These are phyloP conservation scores for Aspergillus sp. DNA, from an alignment of 2,329 filamentous ascomycete genomes.

Conservation along the genomic window DNA sequence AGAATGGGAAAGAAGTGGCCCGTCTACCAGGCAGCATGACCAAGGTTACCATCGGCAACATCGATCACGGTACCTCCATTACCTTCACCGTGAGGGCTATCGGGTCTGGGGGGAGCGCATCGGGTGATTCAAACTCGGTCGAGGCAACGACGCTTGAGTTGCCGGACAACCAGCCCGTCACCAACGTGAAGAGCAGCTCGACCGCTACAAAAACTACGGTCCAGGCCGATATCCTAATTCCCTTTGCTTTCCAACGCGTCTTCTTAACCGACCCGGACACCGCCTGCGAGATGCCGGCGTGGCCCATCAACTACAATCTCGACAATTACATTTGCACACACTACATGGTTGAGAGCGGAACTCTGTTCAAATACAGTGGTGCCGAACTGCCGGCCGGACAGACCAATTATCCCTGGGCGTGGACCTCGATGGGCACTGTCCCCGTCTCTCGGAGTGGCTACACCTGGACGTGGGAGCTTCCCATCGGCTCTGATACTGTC, in stretches of 20 bases:
- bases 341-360: slow-evolving; percentile 18
- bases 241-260: slow-evolving; percentile 9
- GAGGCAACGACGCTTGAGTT: background rate
- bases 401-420: background rate
- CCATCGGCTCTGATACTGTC: slow-evolving; percentile 1
- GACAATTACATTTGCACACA: slow-evolving; percentile 16
- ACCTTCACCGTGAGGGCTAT: background rate
- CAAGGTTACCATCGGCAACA: slow-evolving; percentile 15
- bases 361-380: slow-evolving; percentile 16
- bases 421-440: background rate
- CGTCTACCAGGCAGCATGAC: slow-evolving; percentile 11
- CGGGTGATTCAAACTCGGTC: background rate
- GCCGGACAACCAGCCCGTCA: background rate
- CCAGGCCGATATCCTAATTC: slow-evolving; percentile 15
- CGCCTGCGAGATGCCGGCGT: background rate
- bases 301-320: slow-evolving; percentile 17
- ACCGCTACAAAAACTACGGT: slow-evolving; percentile 8
- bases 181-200: background rate
- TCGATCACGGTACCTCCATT: slow-evolving; percentile 4
- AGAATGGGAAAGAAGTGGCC: background rate
- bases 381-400: background rate
- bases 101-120: background rate
- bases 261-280: background rate
- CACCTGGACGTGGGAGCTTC: slow-evolving; percentile 9
- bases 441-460: background rate